phyloP scores from a whole-genome alignment of 1,284 basidiomycete species.

The Sporisorium graminicola region DNA sequence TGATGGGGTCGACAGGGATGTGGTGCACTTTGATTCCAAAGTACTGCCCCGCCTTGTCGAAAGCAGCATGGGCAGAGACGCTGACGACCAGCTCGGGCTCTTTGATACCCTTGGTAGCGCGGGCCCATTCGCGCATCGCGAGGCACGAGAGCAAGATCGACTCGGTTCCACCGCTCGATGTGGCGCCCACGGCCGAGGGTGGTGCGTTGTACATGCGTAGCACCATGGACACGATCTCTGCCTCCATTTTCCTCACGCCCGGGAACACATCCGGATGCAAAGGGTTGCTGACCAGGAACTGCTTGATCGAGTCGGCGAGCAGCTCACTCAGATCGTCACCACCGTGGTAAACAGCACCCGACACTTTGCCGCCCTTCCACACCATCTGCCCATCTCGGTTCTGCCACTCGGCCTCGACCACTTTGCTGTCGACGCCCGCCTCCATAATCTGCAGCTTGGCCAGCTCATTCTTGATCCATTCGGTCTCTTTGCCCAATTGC shows the following conservation, averaged over 20 bases:
- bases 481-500: conserved; percentile 52
- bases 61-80: conserved; percentile 89
- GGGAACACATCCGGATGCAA: conserved; percentile 97
- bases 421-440: conserved; percentile 38
- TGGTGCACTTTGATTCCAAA: conserved; percentile 91
- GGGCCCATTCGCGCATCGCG: conserved; percentile 93
- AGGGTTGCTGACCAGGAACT: conserved; percentile 78
- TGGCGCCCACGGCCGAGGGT: conserved; percentile 81
- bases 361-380: conserved; percentile 66
- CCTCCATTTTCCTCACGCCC: conserved; percentile 95
- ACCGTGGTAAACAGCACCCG: conserved; percentile 70
- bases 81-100: conserved; percentile 94
- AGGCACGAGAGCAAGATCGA: conserved; percentile 95
- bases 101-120: conserved; percentile 84
- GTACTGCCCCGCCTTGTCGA: conserved; percentile 91
- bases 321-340: conserved; percentile 63
- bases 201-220: conserved; percentile 83
- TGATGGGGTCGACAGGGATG: conserved; percentile 84
- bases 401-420: conserved; percentile 42
- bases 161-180: conserved; percentile 95
- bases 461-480: conserved; percentile 61
- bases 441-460: conserved; percentile 60
- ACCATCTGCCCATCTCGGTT: conserved; percentile 56
- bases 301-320: conserved; percentile 56
- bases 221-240: conserved; percentile 95